These are phyloP conservation scores for Arthroderma uncinatum DNA, from an alignment of 2,329 filamentous ascomycete species.

Conservation along the genomic window DNA sequence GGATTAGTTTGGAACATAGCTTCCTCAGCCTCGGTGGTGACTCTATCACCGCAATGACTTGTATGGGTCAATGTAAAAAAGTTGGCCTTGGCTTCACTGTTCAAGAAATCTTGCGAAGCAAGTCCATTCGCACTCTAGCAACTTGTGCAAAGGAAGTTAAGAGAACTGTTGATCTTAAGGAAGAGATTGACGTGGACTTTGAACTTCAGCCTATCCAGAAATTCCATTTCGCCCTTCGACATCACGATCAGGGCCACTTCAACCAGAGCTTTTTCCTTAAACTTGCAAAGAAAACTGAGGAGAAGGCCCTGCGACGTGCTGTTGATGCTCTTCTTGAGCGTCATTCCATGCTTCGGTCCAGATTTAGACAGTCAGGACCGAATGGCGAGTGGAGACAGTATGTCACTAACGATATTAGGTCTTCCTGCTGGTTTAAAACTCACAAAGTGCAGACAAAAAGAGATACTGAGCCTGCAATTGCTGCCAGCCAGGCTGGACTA, in stretches of 20 bases:
- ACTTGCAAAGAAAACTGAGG: constrained; percentile 6
- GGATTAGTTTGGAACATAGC: constrained; percentile 26
- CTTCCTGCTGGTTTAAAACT: constrained; percentile 24
- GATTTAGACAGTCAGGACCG: constrained; percentile 20
- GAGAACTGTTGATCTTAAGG: constrained; percentile 23
- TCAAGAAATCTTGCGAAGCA: constrained; percentile 39
- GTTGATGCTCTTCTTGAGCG: constrained; percentile 14
- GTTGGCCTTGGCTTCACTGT: constrained; percentile 37
- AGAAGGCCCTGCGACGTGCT: constrained; percentile 8
- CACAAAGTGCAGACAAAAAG: constrained; percentile 19
- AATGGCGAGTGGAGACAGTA: constrained; percentile 19
- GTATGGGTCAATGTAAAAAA: constrained; percentile 38
- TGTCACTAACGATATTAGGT: constrained; percentile 20
- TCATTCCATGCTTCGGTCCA: constrained; percentile 19
- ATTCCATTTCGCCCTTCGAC: constrained; percentile 15
- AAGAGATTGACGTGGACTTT: constrained; percentile 15
- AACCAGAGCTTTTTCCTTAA: constrained; percentile 20
- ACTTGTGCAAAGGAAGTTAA: constrained; percentile 22
- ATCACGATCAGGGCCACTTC: constrained; percentile 15
- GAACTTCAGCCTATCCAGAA: constrained; percentile 21
- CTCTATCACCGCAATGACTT: constrained; percentile 42
- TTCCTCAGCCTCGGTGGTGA: constrained; percentile 40
- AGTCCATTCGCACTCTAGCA: constrained; percentile 34
- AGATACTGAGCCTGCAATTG: constrained; percentile 21
- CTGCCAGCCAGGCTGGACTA: constrained; percentile 24